Evolutionary conservation across 164 flowering plant species (phyloP), one percentile per base, ranked within the genome.

Genomic region (Euptelea pleiosperma): DNA sequence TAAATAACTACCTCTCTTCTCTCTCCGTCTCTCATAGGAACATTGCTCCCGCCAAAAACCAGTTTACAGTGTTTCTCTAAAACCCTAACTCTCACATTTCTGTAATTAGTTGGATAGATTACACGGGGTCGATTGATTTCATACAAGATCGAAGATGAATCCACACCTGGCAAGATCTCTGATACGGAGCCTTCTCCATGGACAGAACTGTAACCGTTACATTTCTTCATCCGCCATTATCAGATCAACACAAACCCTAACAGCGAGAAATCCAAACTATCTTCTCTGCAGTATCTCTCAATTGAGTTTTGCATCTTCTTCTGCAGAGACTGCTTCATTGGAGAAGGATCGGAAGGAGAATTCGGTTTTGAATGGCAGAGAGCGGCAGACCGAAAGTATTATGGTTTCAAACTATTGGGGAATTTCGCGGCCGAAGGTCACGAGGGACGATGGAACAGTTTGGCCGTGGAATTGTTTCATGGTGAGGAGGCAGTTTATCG

Each of bases 381-480:
- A 60, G 14, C 52, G 35, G 1, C 26, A 50, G 68, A 58, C 15
- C 25, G 58, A 61, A 33, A 46, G 65, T 28, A 25, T 12, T 4
- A 52, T 60, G 39, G 58, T 69, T 5, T 75, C 87, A 30, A 91
- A 89, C 61, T 91, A 88, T 42, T 91, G 98, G 98, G 96, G 96
- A 3, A 47, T 91, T 44, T 11, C 69, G 52, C 67, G 82, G 65
- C 78, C 74, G 14, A 78, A 70, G 68, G 30, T 86, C 26, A 75
- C 67, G 18, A 74, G 79, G 47, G 88, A 84, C 49, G 98, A 91
- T 54, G 98, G 98, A 9, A 78, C 85, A 8, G 83, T 63, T 19
- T 91, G 96, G 98, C 90, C 91, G 3, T 91, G 98, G 98, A 91
- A 91, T 45, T 91, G 96, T 52, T 91, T 91, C 69, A 86, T 75